Conservation (phyloP, 1,284 basidiomycete species). For the Leccinum ambiguum region DNA sequence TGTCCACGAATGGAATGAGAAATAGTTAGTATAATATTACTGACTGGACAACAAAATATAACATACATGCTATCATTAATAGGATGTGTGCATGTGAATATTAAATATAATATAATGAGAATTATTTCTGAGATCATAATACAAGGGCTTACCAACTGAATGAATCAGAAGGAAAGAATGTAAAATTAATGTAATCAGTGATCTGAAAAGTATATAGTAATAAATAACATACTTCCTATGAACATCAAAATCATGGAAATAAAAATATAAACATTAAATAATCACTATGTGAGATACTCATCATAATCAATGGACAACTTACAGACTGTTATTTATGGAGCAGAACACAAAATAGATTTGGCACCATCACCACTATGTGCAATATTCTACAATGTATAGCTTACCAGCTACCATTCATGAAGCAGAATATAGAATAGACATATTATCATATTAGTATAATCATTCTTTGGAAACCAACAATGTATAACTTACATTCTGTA, state of each 20-base stretch:
- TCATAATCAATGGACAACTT: not conserved
- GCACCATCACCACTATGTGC: not conserved
- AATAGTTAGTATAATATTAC: not conserved
- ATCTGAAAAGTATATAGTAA: not conserved
- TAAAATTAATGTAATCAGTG: not conserved
- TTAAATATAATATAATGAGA: not conserved
- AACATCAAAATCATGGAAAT: not conserved
- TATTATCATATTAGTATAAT: not conserved
- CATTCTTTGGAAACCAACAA: not conserved
- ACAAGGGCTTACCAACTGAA: not conserved
- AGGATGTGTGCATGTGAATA: not conserved
- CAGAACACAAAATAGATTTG: not conserved
- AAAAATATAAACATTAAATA: not conserved
- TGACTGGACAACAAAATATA: not conserved
- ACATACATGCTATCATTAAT: not conserved
- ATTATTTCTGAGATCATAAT: not conserved
- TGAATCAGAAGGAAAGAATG: not conserved
- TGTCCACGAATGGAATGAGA: not conserved
- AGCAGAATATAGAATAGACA: not conserved
- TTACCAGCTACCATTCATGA: not conserved
- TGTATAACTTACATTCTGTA: not conserved
- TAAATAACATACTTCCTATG: not conserved
- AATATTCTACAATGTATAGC: not conserved
- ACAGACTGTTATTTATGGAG: not conserved
- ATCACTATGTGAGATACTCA: not conserved